These are phyloP conservation scores for Ophiocordyceps camponoti-leonardi DNA, from an alignment of 2,329 filamentous ascomycete genomes.

Conservation along the genomic window DNA sequence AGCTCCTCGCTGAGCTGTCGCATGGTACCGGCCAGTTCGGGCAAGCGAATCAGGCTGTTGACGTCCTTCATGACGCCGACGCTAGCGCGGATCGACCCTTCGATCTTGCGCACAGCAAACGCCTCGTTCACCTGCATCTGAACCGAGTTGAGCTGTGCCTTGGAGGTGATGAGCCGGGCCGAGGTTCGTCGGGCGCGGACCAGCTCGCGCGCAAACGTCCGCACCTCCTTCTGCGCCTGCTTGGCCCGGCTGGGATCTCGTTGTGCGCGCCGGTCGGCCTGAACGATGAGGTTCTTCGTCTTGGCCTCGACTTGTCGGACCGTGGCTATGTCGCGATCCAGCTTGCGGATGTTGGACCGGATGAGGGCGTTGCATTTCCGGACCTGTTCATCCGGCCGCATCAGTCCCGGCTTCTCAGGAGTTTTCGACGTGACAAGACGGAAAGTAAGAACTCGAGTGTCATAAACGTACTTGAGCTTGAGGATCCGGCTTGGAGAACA, in stretches of 20 bases:
- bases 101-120: conserved; percentile 88
- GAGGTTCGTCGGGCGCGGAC: conserved; percentile 65
- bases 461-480: conserved; percentile 59
- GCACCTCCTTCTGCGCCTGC: conserved; percentile 68
- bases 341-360: conserved; percentile 75
- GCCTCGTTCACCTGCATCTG: conserved; percentile 97
- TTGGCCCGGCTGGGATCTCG: conserved; percentile 61
- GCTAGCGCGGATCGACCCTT: conserved; percentile 71
- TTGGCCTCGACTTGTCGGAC: conserved; percentile 68
- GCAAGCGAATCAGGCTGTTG: conserved; percentile 67
- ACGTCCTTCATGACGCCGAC: conserved; percentile 96
- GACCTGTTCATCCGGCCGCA: conserved; percentile 37
- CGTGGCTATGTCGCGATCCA: conserved; percentile 78
- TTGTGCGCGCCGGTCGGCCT: conserved; percentile 65
- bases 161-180: conserved; percentile 62
- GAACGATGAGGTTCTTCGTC: conserved; percentile 70
- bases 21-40: conserved; percentile 81
- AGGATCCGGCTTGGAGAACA: conserved; percentile 86
- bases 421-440: background rate
- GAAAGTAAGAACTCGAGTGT: too few species aligned
- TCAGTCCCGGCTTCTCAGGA: too few species aligned
- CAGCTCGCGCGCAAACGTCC: conserved; percentile 77
- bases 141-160: conserved; percentile 82
- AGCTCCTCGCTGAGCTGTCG: conserved; percentile 70
- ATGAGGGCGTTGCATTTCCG: conserved; percentile 90